Conservation (phyloP, 305 asterid genomes). For the Fraxinus ornus region DNA sequence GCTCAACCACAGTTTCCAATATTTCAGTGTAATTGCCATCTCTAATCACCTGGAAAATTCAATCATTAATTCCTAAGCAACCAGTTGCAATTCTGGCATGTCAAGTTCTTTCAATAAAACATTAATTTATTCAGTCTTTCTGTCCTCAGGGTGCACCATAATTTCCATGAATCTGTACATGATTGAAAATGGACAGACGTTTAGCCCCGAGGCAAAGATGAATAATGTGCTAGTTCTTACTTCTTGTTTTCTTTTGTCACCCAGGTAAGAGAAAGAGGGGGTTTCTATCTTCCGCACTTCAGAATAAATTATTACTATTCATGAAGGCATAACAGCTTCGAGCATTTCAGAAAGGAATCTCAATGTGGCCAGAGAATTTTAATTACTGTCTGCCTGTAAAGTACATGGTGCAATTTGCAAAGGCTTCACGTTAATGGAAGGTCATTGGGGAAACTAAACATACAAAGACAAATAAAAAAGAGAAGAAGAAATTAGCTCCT, state of each 20-base stretch:
- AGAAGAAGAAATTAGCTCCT: background rate
- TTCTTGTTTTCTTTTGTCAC: background rate
- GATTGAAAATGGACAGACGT: background rate
- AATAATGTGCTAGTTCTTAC: background rate
- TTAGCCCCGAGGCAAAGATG: background rate
- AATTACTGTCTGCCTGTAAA: background rate
- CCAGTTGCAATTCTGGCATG: background rate
- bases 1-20: constrained; percentile 15
- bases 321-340: constrained; percentile 6
- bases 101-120: background rate
- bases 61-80: background rate
- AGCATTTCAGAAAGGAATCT: constrained; percentile 13
- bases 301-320: background rate
- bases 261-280: background rate
- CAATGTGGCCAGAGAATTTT: constrained; percentile 3
- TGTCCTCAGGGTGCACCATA: background rate
- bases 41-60: background rate
- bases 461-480: background rate
- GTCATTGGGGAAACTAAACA: background rate
- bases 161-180: background rate
- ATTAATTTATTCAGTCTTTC: background rate
- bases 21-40: background rate
- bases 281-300: background rate
- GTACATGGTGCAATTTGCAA: background rate
- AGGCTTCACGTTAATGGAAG: background rate